Percentiles rank a stretch among this genome's conserved stretches.
phyloP scores from a whole-genome alignment of 106 monocot species.

The Phalaenopsis aphrodite region DNA sequence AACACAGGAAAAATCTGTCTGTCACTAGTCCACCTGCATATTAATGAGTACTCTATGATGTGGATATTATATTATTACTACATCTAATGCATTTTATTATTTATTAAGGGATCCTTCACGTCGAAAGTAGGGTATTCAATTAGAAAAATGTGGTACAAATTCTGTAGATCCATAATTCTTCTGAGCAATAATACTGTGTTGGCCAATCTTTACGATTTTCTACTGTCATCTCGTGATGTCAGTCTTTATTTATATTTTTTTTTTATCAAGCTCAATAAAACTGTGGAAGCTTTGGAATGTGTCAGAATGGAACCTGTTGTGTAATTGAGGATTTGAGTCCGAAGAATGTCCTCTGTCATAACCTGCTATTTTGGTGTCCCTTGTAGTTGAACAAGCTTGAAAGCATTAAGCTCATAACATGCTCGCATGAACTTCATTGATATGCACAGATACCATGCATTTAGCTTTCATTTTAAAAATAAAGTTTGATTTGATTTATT shows the following conservation, averaged over 20 bases:
- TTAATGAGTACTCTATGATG: neutral
- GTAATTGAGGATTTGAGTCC: neutral
- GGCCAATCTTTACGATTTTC: no score
- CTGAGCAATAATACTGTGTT: neutral
- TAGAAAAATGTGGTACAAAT: conserved; percentile 1
- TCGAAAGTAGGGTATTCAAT: neutral
- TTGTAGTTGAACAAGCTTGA: neutral
- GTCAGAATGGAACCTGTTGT: neutral
- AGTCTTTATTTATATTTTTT: neutral
- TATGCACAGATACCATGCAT: neutral
- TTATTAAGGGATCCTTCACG: neutral
- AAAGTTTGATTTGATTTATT: neutral
- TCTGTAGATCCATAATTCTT: neutral
- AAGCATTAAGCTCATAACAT: neutral
- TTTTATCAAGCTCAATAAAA: neutral
- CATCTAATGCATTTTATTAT: neutral
- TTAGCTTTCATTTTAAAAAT: neutral
- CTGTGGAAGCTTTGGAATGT: neutral
- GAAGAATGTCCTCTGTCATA: neutral
- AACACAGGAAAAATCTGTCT: no score
- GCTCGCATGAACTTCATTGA: neutral
- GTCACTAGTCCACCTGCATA: neutral
- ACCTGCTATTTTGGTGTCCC: neutral
- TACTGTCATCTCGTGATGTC: neutral
- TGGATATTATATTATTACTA: neutral